Conservation (phyloP, 345 rosid genomes). For the Aquilaria malaccensis region DNA sequence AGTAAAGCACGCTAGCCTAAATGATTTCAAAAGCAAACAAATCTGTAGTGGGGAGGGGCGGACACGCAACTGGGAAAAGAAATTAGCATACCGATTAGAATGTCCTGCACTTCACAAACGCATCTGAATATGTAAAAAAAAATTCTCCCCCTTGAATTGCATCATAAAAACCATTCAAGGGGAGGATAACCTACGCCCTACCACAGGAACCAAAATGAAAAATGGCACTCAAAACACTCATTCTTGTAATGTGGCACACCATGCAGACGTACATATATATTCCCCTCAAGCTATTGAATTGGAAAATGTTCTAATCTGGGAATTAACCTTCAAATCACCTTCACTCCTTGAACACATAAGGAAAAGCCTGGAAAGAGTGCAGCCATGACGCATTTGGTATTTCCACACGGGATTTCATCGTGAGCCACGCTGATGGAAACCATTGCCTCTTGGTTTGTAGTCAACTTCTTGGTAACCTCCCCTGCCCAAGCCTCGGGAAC, state of each 20-base stretch:
- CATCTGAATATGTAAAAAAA: conserved; percentile 3
- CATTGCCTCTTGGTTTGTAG: conserved; percentile 68
- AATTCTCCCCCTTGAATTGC: conserved; percentile 36
- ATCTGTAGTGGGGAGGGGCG: too few relatives aligned
- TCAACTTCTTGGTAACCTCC: conserved; percentile 62
- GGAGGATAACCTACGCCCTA: conserved; percentile 9
- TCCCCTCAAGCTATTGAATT: conserved; percentile 10
- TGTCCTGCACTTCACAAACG: neutral
- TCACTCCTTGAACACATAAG: neutral
- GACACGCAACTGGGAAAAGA: too few relatives aligned
- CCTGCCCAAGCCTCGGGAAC: conserved; percentile 53
- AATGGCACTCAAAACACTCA: conserved; percentile 11
- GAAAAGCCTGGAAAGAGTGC: conserved; percentile 14
- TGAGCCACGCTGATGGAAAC: conserved; percentile 51
- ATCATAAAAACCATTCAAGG: conserved; percentile 36
- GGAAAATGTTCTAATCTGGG: conserved; percentile 17
- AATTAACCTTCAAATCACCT: conserved; percentile 11
- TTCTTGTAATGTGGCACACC: conserved; percentile 17
- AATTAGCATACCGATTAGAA: neutral
- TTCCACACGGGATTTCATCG: conserved; percentile 17
- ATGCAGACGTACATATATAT: conserved; percentile 18
- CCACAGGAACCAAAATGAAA: conserved; percentile 1
- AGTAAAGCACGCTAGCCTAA: too few relatives aligned
- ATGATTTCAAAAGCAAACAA: too few relatives aligned
- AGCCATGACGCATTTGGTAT: neutral